Conservation (phyloP, 768 basidiomycete species). For the Suillus bovinus region DNA sequence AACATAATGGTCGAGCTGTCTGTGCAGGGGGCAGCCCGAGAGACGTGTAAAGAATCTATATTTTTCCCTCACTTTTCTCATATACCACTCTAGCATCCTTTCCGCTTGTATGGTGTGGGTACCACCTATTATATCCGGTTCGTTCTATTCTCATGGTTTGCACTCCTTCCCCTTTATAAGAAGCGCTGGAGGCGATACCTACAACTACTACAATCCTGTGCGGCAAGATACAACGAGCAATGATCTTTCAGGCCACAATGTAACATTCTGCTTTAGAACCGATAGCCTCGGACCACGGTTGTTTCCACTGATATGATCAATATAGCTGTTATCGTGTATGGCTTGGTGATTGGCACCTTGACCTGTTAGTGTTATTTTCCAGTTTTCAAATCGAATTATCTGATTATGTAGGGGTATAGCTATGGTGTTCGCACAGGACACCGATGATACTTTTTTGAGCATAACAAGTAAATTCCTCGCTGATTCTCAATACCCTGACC, state of each 20-base stretch:
- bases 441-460: slow-evolving; percentile 22
- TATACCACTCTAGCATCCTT: slow-evolving; percentile 16
- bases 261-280: slow-evolving; percentile 60
- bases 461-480: slow-evolving; percentile 18
- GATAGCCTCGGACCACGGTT: slow-evolving; percentile 69
- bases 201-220: slow-evolving; percentile 50
- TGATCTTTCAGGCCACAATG: slow-evolving; percentile 34
- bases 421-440: slow-evolving; percentile 37
- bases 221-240: slow-evolving; percentile 48
- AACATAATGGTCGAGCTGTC: slow-evolving; percentile 16
- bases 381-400: not conserved
- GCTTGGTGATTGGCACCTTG: slow-evolving; percentile 33
- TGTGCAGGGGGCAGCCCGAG: slow-evolving; percentile 17
- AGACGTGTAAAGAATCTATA: slow-evolving; percentile 29
- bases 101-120: slow-evolving; percentile 21
- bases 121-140: not conserved
- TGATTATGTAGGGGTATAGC: slow-evolving; percentile 41
- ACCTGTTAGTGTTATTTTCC: slow-evolving; percentile 22
- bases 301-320: slow-evolving; percentile 36
- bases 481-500: not conserved
- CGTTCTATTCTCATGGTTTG: not conserved
- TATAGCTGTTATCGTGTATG: not conserved
- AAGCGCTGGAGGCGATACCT: slow-evolving; percentile 35
- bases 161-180: slow-evolving; percentile 41
- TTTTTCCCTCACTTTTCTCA: not conserved